phyloP scores from a whole-genome alignment of 768 basidiomycete genomes.

The Boletus edulis region DNA sequence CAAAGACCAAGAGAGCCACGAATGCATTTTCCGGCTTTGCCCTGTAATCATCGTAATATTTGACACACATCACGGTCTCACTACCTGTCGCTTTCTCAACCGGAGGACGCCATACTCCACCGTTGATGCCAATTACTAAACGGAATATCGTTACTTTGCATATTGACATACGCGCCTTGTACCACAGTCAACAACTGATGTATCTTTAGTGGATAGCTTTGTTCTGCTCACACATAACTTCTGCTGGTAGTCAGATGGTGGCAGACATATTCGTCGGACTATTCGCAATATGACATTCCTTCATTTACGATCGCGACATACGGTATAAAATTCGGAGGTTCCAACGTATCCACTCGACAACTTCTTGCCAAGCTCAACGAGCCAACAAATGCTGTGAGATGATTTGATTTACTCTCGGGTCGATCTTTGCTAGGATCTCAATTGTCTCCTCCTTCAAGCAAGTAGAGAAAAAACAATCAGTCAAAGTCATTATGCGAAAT shows the following conservation, averaged over 20 bases:
- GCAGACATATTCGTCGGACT: no score
- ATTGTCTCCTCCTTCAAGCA: slow-evolving; percentile 26
- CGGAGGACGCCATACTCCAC: slow-evolving; percentile 5
- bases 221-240: neutral
- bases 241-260: slow-evolving; percentile 2
- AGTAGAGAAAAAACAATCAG: neutral
- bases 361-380: slow-evolving; percentile 3
- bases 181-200: slow-evolving; percentile 13
- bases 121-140: slow-evolving; percentile 8
- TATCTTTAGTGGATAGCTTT: slow-evolving; percentile 24
- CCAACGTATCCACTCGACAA: neutral
- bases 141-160: slow-evolving; percentile 8
- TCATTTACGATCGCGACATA: neutral
- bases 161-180: slow-evolving; percentile 1
- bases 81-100: no score
- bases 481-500: neutral
- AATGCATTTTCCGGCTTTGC: slow-evolving; percentile 49
- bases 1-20: slow-evolving; percentile 43
- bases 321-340: neutral
- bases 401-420: slow-evolving; percentile 27
- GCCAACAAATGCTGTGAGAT: slow-evolving; percentile 23
- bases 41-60: slow-evolving; percentile 33
- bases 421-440: slow-evolving; percentile 23
- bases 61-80: no score
- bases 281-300: no score